Base-by-base conservation (phyloP, 2,329 filamentous ascomycete genomes). In the Teratosphaeria zuluensis region DNA sequence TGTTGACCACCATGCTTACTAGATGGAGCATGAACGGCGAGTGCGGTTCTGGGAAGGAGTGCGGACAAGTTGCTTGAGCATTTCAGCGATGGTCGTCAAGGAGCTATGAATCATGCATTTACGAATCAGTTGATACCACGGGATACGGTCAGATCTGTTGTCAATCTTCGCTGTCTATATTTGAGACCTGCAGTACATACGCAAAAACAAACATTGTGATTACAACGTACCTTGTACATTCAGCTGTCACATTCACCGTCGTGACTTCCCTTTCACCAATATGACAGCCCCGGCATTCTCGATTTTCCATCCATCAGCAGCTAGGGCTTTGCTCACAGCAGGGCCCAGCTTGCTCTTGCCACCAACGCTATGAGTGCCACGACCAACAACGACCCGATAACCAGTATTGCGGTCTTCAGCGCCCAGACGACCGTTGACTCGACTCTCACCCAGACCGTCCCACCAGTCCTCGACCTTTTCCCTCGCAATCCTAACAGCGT, bases 221-320 rank as follows among this genome's bases (percentile, higher is more conserved):
- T 6, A 19, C 19, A 5, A 48, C 42, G 42, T 48, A 48, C 42
- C 42, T 48, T 48, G 42, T 48, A 48, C 42, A 7, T 48, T 48
- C 42, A 48, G 7, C 33, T 48, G 16, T 21, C 16, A 19, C 42
- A 9, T 2, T 48, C 42, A 48, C 1, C 42, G 19, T 19, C 42
- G 42, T 21, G 6, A 6, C 5, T 52, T 61, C 0, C 92, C 92
- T 11, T 77, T 84, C 16, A 96, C 83, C 55, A 85, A 75, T 67
- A 92, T 81, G 42, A 83, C 81, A 0, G 91, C 92, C 31, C 83
- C 85, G 51, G 84, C 81, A 52, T 88, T 80, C 70, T 90, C 83
- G 35, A 94, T 78, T 69, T 83, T 90, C 92, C 92, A 97, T 0
- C 91, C 91, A 61, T 92, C 89, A 52, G 83, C 80, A 46, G 85